These are phyloP conservation scores for Allantophomopsis lycopodina DNA, from an alignment of 2,329 filamentous ascomycete genomes.

Conservation along the genomic window DNA sequence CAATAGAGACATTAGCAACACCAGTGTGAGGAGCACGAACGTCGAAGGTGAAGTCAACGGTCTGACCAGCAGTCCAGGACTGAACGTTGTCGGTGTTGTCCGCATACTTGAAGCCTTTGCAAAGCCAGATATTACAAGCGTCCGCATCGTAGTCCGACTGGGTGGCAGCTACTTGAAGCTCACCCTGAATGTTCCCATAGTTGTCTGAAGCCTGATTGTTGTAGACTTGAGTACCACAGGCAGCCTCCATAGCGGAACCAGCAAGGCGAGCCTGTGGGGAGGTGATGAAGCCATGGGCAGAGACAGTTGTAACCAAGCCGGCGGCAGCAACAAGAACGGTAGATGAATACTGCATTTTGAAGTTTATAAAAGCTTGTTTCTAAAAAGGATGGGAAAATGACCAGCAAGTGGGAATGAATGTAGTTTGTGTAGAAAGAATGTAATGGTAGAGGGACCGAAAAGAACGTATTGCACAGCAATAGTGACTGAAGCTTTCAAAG, in stretches of 20 bases:
- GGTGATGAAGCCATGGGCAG: conserved; percentile 33
- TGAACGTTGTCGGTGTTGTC: conserved; percentile 30
- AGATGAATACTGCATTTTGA: conserved; percentile 14
- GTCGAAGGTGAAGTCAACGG: conserved; percentile 25
- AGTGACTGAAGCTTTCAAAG: too few species aligned
- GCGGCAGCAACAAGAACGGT: conserved; percentile 9
- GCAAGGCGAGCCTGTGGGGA: conserved; percentile 25
- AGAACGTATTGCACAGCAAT: conserved; percentile 9
- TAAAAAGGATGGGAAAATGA: conserved; percentile 3
- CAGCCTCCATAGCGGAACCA: conserved; percentile 26
- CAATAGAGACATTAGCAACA: conserved; percentile 36
- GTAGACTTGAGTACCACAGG: conserved; percentile 29
- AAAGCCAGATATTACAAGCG: conserved; percentile 28
- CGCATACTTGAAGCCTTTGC: conserved; percentile 29
- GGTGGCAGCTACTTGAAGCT: conserved; percentile 21
- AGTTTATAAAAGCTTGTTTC: conserved; percentile 1
- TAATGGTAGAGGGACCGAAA: conserved; percentile 8
- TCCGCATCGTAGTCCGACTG: conserved; percentile 14
- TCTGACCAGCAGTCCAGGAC: conserved; percentile 27
- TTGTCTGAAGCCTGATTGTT: conserved; percentile 16
- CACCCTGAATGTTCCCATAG: conserved; percentile 19
- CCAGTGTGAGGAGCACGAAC: conserved; percentile 37
- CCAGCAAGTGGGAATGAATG: conserved; percentile 9
- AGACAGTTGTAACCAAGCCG: conserved; percentile 22
- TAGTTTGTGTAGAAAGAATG: conserved; percentile 7